Evolutionary conservation across 1,284 basidiomycete species (phyloP).

Genomic region (Cryptococcus sp.): DNA sequence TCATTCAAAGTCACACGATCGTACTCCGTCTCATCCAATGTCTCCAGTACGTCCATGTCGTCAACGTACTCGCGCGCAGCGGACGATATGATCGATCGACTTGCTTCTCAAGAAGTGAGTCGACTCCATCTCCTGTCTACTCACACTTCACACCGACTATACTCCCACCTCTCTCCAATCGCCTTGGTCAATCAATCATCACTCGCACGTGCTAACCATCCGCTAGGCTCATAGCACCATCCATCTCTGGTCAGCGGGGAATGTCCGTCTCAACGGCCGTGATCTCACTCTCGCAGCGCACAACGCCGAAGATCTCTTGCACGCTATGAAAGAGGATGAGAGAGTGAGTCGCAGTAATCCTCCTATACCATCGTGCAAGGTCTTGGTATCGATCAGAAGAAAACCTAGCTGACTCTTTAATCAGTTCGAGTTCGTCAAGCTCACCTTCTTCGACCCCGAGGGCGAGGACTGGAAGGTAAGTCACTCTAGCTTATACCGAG

Average conservation of each 20-base stretch:
- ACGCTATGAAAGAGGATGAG: conserved; percentile 29
- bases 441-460: conserved; percentile 38
- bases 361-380: neutral
- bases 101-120: conserved; percentile 35
- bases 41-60: conserved; percentile 22
- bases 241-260: conserved; percentile 47
- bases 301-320: conserved; percentile 35
- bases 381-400: neutral
- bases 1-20: conserved; percentile 15
- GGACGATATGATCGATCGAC: conserved; percentile 40
- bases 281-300: conserved; percentile 35
- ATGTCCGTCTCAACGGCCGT: conserved; percentile 35
- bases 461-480: conserved; percentile 49
- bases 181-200: neutral
- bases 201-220: neutral
- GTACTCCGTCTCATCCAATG: conserved; percentile 15
- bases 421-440: conserved; percentile 39
- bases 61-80: conserved; percentile 30
- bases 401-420: neutral
- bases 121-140: neutral
- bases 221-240: conserved; percentile 31
- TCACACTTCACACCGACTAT: neutral
- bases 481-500: neutral
- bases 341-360: conserved; percentile 27
- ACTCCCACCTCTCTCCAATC: neutral